Base-by-base conservation (phyloP, 2,329 filamentous ascomycete genomes). In the Acephala macrosclerotiorum region DNA sequence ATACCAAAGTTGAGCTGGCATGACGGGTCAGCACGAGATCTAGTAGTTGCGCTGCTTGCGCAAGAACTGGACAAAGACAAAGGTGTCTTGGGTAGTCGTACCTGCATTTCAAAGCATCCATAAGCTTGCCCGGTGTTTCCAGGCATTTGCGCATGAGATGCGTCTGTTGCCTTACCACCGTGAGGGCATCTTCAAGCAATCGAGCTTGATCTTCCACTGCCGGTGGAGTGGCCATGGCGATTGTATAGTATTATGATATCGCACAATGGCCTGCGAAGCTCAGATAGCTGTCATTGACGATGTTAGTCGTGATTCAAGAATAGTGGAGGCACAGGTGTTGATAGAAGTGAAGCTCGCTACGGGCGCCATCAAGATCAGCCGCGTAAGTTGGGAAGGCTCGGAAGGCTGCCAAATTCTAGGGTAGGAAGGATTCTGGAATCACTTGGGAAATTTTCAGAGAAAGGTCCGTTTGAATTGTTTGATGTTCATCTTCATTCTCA, bases 91-190 rank as follows among this genome's bases (percentile, higher is more conserved):
- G 40, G 16, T 63, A 66, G 5, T 35, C 20, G 45, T 87, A 98
- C 96, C 94, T 97, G 92, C 95, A 98, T 83, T 99, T 99, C 76
- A 99, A 88, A 75, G 96, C 96, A 84, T 99, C 96, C 96, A 99
- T 99, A 72, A 99, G 89, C 87, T 99, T 99, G 71, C 96, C 95
- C 7, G 96, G 94, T 11, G 93, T 96, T 79, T 99, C 96, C 68
- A 99, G 87, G 76, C 94, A 98, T 84, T 96, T 95, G 83, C 95
- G 94, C 96, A 99, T 99, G 78, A 97, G 87, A 76, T 90, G 89
- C 66, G 95, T 96, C 87, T 99, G 96, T 82, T 98, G 95, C 82
- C 95, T 93, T 81, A 99, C 96, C 60, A 97, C 95, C 68, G 92
- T 89, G 80, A 98, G 84, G 76, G 96, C 96, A 90, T 99, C 96